Percentiles rank a stretch among this genome's conserved stretches.
Conservation (phyloP, 2,329 filamentous ascomycete species). For the Colletotrichum magnum region DNA sequence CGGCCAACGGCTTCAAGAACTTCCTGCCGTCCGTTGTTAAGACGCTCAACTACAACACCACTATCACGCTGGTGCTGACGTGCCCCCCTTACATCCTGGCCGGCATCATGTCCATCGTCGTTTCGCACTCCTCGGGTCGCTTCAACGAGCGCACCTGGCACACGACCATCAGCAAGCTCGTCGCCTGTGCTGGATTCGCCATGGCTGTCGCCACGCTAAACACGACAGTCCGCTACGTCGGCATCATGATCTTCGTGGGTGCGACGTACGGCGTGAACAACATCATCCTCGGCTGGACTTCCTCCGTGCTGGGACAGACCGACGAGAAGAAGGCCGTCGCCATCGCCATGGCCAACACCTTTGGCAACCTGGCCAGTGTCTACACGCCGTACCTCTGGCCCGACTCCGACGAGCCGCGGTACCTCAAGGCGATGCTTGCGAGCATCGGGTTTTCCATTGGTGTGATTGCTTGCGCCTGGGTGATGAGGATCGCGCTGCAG, state of each 20-base stretch:
- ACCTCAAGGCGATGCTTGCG: slow-evolving; percentile 43
- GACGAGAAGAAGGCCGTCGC: slow-evolving; percentile 62
- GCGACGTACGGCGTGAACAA: slow-evolving; percentile 57
- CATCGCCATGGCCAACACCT: slow-evolving; percentile 48
- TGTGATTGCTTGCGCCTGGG: slow-evolving; percentile 54
- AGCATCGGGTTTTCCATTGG: slow-evolving; percentile 47
- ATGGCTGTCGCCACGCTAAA: slow-evolving; percentile 43
- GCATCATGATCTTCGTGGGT: slow-evolving; percentile 55
- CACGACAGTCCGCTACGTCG: slow-evolving; percentile 29
- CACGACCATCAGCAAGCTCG: slow-evolving; percentile 56
- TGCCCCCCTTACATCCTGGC: slow-evolving; percentile 61
- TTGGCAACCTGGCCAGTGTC: slow-evolving; percentile 35
- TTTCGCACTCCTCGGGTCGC: slow-evolving; percentile 57
- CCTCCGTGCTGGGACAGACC: slow-evolving; percentile 57
- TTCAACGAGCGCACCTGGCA: slow-evolving; percentile 65
- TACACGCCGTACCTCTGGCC: slow-evolving; percentile 41
- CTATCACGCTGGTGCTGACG: slow-evolving; percentile 62
- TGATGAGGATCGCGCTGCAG: slow-evolving; percentile 51
- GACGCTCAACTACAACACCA: slow-evolving; percentile 57
- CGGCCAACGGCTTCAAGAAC: slow-evolving; percentile 61
- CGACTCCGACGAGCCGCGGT: slow-evolving; percentile 29
- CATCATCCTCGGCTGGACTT: slow-evolving; percentile 60
- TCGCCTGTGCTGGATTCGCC: slow-evolving; percentile 52
- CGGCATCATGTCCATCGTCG: slow-evolving; percentile 53
- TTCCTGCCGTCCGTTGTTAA: slow-evolving; percentile 54